phyloP scores from a whole-genome alignment of 2,329 filamentous ascomycete genomes.

The Shiraia sp. region DNA sequence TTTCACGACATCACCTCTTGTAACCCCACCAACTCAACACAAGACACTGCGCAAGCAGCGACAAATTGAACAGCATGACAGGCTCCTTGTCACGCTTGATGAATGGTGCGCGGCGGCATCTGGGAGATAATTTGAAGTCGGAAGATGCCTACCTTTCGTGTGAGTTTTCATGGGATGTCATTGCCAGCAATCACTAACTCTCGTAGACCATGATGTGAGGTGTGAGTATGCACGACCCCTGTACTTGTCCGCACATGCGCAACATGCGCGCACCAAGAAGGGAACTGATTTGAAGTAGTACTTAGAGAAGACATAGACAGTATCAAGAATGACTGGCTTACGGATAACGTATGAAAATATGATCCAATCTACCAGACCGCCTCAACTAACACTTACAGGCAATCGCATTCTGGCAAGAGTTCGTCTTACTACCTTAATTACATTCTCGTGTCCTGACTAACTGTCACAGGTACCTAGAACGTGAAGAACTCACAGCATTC shows the following conservation, averaged over 20 bases:
- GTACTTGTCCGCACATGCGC: slow-evolving; percentile 11
- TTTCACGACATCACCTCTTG: slow-evolving; percentile 1
- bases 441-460: slow-evolving; percentile 3
- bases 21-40: slow-evolving; percentile 1
- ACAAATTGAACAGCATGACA: slow-evolving; percentile 17
- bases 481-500: slow-evolving; percentile 78
- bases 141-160: slow-evolving; percentile 73
- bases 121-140: slow-evolving; percentile 47
- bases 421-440: slow-evolving; percentile 28
- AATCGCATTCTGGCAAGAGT: slow-evolving; percentile 98
- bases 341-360: slow-evolving; percentile 72
- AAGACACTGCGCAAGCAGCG: slow-evolving; percentile 1
- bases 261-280: slow-evolving; percentile 1
- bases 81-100: slow-evolving; percentile 26
- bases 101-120: slow-evolving; percentile 31
- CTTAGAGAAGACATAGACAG: slow-evolving; percentile 87
- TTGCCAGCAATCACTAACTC: slow-evolving; percentile 21
- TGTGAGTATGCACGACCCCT: slow-evolving; percentile 52
- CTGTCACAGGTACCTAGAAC: slow-evolving; percentile 73
- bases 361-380: neutral
- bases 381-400: slow-evolving; percentile 58
- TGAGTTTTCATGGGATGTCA: slow-evolving; percentile 49
- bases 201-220: slow-evolving; percentile 65
- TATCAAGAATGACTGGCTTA: slow-evolving; percentile 91
- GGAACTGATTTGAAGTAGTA: slow-evolving; percentile 57